Percentiles rank a stretch among this genome's conserved stretches.
These are phyloP conservation scores for Daldinia sp. DNA, from an alignment of 2,329 filamentous ascomycete genomes.

Conservation along the genomic window DNA sequence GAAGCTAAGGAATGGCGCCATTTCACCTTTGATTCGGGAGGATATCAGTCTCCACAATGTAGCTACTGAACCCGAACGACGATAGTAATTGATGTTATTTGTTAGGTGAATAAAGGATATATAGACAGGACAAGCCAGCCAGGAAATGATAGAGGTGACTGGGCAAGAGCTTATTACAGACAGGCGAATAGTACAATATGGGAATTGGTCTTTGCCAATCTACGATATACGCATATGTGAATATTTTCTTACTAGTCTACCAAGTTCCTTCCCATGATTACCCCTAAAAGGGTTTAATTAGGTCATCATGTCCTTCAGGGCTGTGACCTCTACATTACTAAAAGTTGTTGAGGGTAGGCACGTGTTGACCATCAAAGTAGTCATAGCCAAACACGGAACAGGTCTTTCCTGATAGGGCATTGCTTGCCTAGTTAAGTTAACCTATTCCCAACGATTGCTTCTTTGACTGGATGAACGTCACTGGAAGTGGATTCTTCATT, in stretches of 20 bases:
- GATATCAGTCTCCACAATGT: constrained; percentile 42
- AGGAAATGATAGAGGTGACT: neutral
- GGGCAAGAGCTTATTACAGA: neutral
- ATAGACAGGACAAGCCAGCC: constrained; percentile 1
- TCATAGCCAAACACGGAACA: neutral
- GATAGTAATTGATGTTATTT: constrained; percentile 6
- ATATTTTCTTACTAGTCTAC: neutral
- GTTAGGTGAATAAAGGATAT: too few species aligned
- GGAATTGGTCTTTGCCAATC: neutral
- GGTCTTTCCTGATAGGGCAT: neutral
- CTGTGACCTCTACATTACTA: neutral
- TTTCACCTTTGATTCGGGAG: constrained; percentile 29
- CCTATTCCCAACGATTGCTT: neutral
- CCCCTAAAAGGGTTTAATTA: neutral
- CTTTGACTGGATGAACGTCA: neutral
- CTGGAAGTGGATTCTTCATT: neutral
- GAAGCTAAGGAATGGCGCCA: constrained; percentile 12
- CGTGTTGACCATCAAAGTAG: neutral
- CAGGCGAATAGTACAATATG: neutral
- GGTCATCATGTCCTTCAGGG: neutral
- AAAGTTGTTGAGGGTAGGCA: neutral
- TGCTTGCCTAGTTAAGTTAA: neutral
- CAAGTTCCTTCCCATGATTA: neutral
- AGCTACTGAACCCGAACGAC: constrained; percentile 36
- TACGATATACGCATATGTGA: neutral